Conservation (phyloP, 73 alveolate genomes). For the Paramecium sexaurelia region DNA sequence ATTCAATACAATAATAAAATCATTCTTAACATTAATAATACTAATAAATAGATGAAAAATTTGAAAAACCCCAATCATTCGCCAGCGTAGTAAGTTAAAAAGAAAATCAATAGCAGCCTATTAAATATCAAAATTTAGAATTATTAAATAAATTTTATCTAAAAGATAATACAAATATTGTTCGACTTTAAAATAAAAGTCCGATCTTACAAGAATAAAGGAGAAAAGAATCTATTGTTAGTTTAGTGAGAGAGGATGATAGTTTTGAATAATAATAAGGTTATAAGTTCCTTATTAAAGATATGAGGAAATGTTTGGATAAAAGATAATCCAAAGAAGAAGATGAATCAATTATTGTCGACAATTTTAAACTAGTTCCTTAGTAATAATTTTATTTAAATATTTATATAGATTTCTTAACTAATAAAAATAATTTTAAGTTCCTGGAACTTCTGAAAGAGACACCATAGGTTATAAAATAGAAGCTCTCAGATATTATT, state of each 20-base stretch:
- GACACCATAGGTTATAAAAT: constrained; percentile 84
- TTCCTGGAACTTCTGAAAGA: constrained; percentile 82
- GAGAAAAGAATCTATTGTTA: constrained; percentile 9
- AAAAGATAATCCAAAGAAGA: constrained; percentile 67
- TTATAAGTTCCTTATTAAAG: constrained; percentile 52
- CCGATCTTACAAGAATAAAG: not conserved
- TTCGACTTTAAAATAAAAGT: constrained; percentile 13
- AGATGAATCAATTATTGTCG: constrained; percentile 68
- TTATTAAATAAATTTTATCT: not conserved
- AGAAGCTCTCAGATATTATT: constrained; percentile 86
- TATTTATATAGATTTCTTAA: constrained; percentile 41
- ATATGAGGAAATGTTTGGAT: constrained; percentile 60
- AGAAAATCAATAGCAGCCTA: not conserved
- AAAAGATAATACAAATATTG: not conserved
- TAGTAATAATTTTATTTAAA: constrained; percentile 1
- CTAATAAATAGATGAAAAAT: not conserved
- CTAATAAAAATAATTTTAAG: constrained; percentile 60
- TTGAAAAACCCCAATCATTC: not conserved
- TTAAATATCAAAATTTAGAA: constrained; percentile 4
- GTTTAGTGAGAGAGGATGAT: constrained; percentile 10
- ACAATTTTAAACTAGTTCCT: constrained; percentile 70
- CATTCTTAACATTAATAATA: not conserved
- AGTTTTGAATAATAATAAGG: constrained; percentile 65
- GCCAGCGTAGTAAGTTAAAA: not conserved
- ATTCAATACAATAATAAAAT: not conserved